Evolutionary conservation across 495 filamentous ascomycete genomes (phyloP), one percentile per base, ranked within the genome.

Genomic region (Penicillium argentinense): DNA sequence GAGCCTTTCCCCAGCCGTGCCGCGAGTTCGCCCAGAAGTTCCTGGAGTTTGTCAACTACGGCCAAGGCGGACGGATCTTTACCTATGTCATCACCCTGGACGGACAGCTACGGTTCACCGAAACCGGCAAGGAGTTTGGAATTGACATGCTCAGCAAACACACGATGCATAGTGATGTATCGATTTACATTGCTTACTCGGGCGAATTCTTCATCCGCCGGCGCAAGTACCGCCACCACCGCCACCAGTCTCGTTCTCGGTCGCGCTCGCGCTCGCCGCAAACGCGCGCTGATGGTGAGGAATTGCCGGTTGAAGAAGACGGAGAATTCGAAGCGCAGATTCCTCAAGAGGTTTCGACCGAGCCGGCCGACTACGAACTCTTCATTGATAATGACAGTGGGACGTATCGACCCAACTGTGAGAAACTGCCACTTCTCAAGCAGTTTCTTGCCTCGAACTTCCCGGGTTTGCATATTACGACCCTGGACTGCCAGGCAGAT

Each of bases 331-430:
- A 70, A 0, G 54, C 62, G 11, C 63, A 75, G n/a, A 53, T 57
- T 13, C 23, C 45, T 11, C 33, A 36, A 9, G 63, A 69, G 25
- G 12, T 64, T 49, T 63, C 76, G 1, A 69, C 68, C 25, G 76
- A 89, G 45, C 87, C 88, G 0, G 53, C 69, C 1, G 74, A 85
- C 55, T 97, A 95, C 57, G 85, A 93, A 59, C 79, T 97, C 3
- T 76, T 93, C 40, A 96, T 97, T 54, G 92, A 97, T 70, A 97
- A 97, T 49, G 91, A 95, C 64, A 87, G 81, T 55, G 92, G 92
- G 11, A 97, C 92, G 0, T 97, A 97, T 62, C 81, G 92, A 0
- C 92, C 92, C 0, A 89, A 90, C 51, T 81, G 83, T 19, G 75
- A 82, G 5, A 70, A 85, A 4, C 77, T 97, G 7, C 86, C 87